Evolutionary conservation across 441 rosid genomes (phyloP).

Genomic region (Melastoma candidum): DNA sequence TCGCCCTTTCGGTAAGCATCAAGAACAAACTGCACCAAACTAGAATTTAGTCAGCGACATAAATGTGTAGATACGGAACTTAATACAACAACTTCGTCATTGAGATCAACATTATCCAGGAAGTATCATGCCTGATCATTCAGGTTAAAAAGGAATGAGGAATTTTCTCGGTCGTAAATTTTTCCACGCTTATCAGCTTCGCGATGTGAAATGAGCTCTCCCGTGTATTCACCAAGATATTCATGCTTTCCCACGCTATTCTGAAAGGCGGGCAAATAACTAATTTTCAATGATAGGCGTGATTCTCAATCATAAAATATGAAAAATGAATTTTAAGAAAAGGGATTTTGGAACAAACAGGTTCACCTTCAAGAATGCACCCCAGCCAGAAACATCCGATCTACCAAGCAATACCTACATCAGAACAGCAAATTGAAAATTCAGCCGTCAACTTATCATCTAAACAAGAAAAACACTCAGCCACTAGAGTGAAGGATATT

Average conservation of each 20-base stretch:
- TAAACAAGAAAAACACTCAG: no score
- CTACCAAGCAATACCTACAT: conserved; percentile 89
- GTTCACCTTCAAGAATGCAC: conserved; percentile 93
- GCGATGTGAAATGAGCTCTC: conserved; percentile 92
- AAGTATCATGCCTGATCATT: conserved; percentile 74
- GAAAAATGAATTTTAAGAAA: background rate
- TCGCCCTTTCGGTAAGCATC: conserved; percentile 98
- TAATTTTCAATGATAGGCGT: no score
- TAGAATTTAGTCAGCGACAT: background rate
- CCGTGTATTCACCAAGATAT: conserved; percentile 97
- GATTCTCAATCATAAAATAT: background rate
- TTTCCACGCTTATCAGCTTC: conserved; percentile 99
- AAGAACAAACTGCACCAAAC: conserved; percentile 73
- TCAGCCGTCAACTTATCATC: no score
- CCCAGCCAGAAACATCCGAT: conserved; percentile 99
- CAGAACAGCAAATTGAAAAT: no score
- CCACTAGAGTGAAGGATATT: no score
- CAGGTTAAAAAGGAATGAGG: conserved; percentile 92
- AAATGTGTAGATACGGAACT: background rate
- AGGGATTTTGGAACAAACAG: no score
- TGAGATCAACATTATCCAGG: background rate
- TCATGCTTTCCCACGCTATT: conserved; percentile 92
- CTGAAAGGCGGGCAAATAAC: conserved; percentile 30
- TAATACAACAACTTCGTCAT: background rate
- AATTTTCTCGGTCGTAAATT: conserved; percentile 96